Evolutionary conservation across 2,329 filamentous ascomycete species (phyloP), one percentile per base, ranked within the genome.

Genomic region (Fusarium marasasianum): DNA sequence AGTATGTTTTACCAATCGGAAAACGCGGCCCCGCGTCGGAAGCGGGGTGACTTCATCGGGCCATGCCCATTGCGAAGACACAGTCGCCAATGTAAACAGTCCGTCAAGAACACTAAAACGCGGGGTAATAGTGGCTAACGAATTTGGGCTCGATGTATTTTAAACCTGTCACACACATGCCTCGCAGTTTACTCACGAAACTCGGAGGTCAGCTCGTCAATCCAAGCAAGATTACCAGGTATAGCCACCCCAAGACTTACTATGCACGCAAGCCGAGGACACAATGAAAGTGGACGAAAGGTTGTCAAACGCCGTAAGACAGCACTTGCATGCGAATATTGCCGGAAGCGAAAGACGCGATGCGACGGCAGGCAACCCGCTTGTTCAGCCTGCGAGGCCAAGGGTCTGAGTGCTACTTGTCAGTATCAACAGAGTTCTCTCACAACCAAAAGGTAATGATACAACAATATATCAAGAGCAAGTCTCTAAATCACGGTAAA

Each of bases 391-490:
- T 48, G 45, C 13, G 26, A 48, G 20, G 45, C 45, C 22, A 48
- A 31, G 17, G 45, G 26, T 14, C 45, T 48, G 20, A 22, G 26
- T 48, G 45, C 18, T 17, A 31, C 12, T 48, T 48, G 45, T 48
- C 45, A 22, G 12, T 48, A 48, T 48, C 12, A 48, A 15, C 45
- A 48, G 45, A 15, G 45, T 31, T 20, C 26, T 31, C 45, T 48
- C 26, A 22, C 26, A 31, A 48, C 45, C 9, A 48, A 48, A 22
- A 48, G 45, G 45, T 31, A 47, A 20, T 2, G 12, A 29, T 22
- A 1, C 7, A 22, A 29, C 26, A 2, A 4, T 5, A 15, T 24
- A 6, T 12, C 20, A 29, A 47, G 13, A 31, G 17, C 13, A 1
- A 22, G 11, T 22, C 13, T 17, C 5, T 48, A 22, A 48, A 8